Conservation (phyloP, 176 grass and related monocot species). For the Bromus sterilis region DNA sequence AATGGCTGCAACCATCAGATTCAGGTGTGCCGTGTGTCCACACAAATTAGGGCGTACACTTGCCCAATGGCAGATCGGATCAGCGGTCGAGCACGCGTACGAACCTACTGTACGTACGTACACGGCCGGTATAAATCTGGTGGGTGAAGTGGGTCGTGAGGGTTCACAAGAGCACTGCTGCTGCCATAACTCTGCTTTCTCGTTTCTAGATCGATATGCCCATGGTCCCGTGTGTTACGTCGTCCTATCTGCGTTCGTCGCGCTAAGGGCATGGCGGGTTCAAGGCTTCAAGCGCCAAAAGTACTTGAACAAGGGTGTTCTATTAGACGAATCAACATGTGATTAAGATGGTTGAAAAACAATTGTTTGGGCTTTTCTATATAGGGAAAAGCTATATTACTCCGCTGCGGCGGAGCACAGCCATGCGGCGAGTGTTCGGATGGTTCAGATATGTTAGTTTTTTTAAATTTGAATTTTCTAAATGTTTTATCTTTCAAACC, state of each 20-base stretch:
- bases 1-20: background rate
- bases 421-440: too few relatives aligned
- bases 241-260: background rate
- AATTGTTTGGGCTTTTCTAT: too few relatives aligned
- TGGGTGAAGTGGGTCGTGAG: constrained; percentile 28
- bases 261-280: constrained; percentile 16
- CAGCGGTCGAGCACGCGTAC: background rate
- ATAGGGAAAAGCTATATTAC: too few relatives aligned
- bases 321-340: too few relatives aligned
- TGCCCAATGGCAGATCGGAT: background rate
- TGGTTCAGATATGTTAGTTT: too few relatives aligned
- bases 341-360: too few relatives aligned
- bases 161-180: constrained; percentile 35
- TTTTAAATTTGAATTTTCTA: too few relatives aligned
- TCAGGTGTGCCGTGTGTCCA: background rate
- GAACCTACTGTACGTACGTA: background rate
- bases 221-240: constrained; percentile 28
- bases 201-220: background rate
- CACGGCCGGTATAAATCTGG: constrained; percentile 20
- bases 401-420: too few relatives aligned
- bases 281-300: constrained; percentile 10
- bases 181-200: constrained; percentile 29
- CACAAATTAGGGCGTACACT: background rate
- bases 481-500: too few relatives aligned
- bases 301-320: background rate